Conservation (phyloP, 179 eudicot species). For the Carnegiea gigantea region DNA sequence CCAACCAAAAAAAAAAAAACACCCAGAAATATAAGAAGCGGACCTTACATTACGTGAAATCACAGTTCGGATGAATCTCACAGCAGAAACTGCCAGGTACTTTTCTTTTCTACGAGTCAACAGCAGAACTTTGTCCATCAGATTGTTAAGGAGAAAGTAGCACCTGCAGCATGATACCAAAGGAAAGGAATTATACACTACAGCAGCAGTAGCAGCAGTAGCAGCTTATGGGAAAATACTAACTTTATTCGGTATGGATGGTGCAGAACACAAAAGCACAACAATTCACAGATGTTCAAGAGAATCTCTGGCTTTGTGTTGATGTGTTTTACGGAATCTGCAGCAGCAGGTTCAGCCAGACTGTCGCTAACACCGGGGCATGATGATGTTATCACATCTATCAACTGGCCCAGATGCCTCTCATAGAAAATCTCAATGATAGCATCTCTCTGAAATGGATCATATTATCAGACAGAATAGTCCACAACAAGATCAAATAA, state of each 20-base stretch:
- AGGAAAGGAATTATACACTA: constrained; percentile 6
- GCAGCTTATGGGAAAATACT: constrained; percentile 21
- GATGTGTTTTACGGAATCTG: constrained; percentile 31
- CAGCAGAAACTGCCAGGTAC: constrained; percentile 85
- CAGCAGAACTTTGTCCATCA: constrained; percentile 68
- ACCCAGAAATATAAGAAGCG: background rate
- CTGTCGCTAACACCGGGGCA: constrained; percentile 43
- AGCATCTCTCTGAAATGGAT: constrained; percentile 70
- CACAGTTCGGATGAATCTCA: constrained; percentile 81
- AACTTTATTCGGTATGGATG: constrained; percentile 89
- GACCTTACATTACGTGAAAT: constrained; percentile 81
- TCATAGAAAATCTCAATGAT: constrained; percentile 84
- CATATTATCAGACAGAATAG: constrained; percentile 1
- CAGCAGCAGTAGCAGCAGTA: constrained; percentile 17
- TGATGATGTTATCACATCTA: constrained; percentile 76
- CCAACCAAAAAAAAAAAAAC: background rate
- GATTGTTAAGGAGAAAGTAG: constrained; percentile 72
- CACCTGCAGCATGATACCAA: constrained; percentile 52
- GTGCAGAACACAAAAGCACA: constrained; percentile 90
- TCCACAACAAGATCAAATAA: constrained; percentile 3
- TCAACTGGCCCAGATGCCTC: constrained; percentile 78
- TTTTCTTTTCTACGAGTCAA: constrained; percentile 79
- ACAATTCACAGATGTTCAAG: constrained; percentile 70
- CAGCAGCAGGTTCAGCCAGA: constrained; percentile 34
- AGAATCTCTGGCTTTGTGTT: constrained; percentile 81